These are phyloP conservation scores for Penicillium bovifimosum DNA, from an alignment of 495 filamentous ascomycete genomes.

Conservation along the genomic window DNA sequence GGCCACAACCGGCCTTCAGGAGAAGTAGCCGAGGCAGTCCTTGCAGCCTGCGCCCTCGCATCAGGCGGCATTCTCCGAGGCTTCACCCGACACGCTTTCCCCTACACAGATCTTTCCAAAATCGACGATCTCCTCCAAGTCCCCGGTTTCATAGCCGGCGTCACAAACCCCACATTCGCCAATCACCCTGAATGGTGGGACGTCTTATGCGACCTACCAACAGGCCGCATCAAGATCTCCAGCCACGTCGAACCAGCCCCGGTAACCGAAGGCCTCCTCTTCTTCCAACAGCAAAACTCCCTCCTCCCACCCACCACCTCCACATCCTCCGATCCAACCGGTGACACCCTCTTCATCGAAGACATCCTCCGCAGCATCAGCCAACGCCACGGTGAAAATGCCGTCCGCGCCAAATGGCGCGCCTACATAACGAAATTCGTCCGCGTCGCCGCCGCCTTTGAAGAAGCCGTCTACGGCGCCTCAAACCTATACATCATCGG, in stretches of 20 bases:
- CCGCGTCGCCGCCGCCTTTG: slow-evolving; percentile 85
- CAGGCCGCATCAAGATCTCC: slow-evolving; percentile 90
- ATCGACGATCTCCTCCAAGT: slow-evolving; percentile 94
- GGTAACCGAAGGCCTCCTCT: slow-evolving; percentile 72
- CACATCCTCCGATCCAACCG: slow-evolving; percentile 63
- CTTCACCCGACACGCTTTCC: slow-evolving; percentile 96
- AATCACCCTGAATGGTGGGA: slow-evolving; percentile 98
- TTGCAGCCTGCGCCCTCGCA: slow-evolving; percentile 87
- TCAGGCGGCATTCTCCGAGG: slow-evolving; percentile 92
- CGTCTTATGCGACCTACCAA: slow-evolving; percentile 86
- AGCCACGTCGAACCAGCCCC: slow-evolving; percentile 69
- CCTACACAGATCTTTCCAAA: slow-evolving; percentile 96
- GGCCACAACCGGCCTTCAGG: slow-evolving; percentile 91
- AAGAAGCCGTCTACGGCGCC: slow-evolving; percentile 89
- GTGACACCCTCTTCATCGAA: slow-evolving; percentile 85
- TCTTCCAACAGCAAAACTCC: slow-evolving; percentile 78
- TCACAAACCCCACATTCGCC: slow-evolving; percentile 95
- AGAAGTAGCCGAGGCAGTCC: slow-evolving; percentile 90
- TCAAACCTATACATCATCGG: slow-evolving; percentile 85
- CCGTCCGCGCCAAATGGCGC: slow-evolving; percentile 83
- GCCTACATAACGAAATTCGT: slow-evolving; percentile 89
- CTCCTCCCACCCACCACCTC: slow-evolving; percentile 44
- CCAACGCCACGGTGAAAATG: slow-evolving; percentile 81
- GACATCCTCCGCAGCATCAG: slow-evolving; percentile 76
- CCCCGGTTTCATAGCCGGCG: slow-evolving; percentile 94